Percentiles rank a stretch among this genome's conserved stretches.
Evolutionary conservation across 78 protist species (phyloP).

Genomic region (Dictyostelium purpureum): DNA sequence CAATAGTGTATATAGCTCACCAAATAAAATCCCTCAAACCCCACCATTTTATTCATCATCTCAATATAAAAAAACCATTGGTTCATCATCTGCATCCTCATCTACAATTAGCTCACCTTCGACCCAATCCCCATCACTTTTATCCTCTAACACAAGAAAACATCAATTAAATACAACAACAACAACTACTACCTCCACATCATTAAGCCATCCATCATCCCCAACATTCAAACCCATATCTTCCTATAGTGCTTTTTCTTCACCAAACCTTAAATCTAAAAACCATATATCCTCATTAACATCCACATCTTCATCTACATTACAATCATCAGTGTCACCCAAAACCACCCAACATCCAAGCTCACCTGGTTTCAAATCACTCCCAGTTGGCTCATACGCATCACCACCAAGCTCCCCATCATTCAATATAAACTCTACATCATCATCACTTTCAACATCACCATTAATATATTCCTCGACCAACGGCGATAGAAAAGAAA

Average conservation of each 20-base stretch:
- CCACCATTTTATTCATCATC: not conserved
- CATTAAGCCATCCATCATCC: not conserved
- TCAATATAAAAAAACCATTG: not conserved
- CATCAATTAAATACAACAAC: not conserved
- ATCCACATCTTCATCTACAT: too few species aligned
- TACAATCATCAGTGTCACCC: too few species aligned
- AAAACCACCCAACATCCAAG: not conserved
- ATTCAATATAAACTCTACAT: not conserved
- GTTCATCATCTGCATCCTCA: not conserved
- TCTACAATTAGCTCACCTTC: not conserved
- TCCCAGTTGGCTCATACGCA: too few species aligned
- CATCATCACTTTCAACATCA: constrained; percentile 5
- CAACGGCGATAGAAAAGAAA: too few species aligned
- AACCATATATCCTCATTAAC: too few species aligned
- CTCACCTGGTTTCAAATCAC: not conserved
- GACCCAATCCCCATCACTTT: not conserved
- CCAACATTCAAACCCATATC: too few species aligned
- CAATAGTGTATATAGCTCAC: not conserved
- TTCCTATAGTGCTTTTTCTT: not conserved
- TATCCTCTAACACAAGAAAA: too few species aligned
- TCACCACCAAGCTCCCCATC: not conserved
- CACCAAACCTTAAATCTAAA: not conserved
- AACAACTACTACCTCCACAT: not conserved
- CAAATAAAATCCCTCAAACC: not conserved
- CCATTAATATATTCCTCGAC: constrained; percentile 9